phyloP scores from a whole-genome alignment of 805 yeast species.

The Komagataella populi region DNA sequence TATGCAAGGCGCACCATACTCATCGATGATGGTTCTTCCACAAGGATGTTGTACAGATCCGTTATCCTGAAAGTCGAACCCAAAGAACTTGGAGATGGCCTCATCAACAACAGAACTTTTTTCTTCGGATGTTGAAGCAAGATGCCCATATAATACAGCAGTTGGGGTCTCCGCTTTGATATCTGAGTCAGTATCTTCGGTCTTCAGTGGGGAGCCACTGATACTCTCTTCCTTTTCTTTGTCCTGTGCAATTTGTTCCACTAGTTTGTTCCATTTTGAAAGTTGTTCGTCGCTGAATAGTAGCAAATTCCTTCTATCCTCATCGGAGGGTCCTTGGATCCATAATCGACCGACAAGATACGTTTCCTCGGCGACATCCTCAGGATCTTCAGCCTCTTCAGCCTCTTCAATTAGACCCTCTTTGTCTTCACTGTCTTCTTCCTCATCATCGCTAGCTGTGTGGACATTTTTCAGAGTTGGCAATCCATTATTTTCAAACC shows the following conservation, averaged over 20 bases:
- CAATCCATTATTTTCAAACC: slow-evolving; percentile 83
- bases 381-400: slow-evolving; percentile 25
- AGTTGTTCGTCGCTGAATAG: slow-evolving; percentile 24
- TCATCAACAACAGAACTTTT: slow-evolving; percentile 5
- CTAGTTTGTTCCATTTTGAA: slow-evolving; percentile 11
- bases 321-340: slow-evolving; percentile 76
- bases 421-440: slow-evolving; percentile 24
- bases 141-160: not conserved
- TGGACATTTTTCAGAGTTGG: slow-evolving; percentile 23
- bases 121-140: not conserved
- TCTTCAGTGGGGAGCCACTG: not conserved
- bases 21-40: slow-evolving; percentile 17
- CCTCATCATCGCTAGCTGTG: slow-evolving; percentile 9
- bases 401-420: slow-evolving; percentile 25
- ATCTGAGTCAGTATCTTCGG: not conserved
- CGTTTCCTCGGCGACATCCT: slow-evolving; percentile 37
- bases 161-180: slow-evolving; percentile 1
- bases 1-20: slow-evolving; percentile 20
- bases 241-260: slow-evolving; percentile 1
- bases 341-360: slow-evolving; percentile 77
- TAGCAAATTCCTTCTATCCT: slow-evolving; percentile 20
- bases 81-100: slow-evolving; percentile 17
- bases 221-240: not conserved
- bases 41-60: slow-evolving; percentile 10
- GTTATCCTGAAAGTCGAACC: slow-evolving; percentile 15